Evolutionary conservation across 2,329 filamentous ascomycete genomes (phyloP).

Genomic region (Cyanodermella asteris): DNA sequence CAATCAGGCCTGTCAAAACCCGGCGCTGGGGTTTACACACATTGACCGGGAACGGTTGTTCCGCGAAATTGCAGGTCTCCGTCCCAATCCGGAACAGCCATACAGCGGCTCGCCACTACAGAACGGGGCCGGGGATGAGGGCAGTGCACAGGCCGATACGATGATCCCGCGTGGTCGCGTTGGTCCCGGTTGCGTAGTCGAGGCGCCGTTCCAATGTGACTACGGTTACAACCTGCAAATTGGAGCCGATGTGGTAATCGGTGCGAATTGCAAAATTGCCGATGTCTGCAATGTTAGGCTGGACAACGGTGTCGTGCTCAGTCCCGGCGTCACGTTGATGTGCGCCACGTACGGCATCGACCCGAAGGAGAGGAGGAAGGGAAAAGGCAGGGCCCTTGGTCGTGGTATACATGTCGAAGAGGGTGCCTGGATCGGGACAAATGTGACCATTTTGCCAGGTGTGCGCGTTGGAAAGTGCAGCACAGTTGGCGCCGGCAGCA

Average conservation of each 20-base stretch:
- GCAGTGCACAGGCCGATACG: conserved; percentile 29
- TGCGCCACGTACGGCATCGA: conserved; percentile 8
- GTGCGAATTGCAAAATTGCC: conserved; percentile 62
- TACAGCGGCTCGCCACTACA: conserved; percentile 9
- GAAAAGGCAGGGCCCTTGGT: conserved; percentile 6
- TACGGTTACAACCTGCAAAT: conserved; percentile 91
- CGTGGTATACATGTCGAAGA: conserved; percentile 13
- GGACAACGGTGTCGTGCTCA: conserved; percentile 43
- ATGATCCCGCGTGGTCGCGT: conserved; percentile 36
- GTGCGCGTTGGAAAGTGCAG: conserved; percentile 55
- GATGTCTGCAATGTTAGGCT: conserved; percentile 72
- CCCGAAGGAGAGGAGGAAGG: conserved; percentile 6
- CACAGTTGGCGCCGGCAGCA: conserved; percentile 20
- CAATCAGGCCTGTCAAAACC: conserved; percentile 65
- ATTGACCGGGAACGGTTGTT: conserved; percentile 49
- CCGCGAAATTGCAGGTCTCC: conserved; percentile 37
- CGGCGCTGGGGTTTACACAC: conserved; percentile 46
- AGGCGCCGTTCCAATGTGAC: conserved; percentile 77
- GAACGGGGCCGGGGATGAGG: conserved; percentile 4
- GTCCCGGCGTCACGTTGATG: conserved; percentile 7
- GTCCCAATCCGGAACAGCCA: conserved; percentile 13
- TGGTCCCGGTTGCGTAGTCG: conserved; percentile 56
- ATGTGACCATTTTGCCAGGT: conserved; percentile 48
- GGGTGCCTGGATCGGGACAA: conserved; percentile 63
- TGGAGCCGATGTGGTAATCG: conserved; percentile 65